A percentile compares a stretch with the other conserved stretches of the same genome.
These are phyloP conservation scores for Mariannaea sp. DNA, from an alignment of 2,329 filamentous ascomycete species.

Conservation along the genomic window DNA sequence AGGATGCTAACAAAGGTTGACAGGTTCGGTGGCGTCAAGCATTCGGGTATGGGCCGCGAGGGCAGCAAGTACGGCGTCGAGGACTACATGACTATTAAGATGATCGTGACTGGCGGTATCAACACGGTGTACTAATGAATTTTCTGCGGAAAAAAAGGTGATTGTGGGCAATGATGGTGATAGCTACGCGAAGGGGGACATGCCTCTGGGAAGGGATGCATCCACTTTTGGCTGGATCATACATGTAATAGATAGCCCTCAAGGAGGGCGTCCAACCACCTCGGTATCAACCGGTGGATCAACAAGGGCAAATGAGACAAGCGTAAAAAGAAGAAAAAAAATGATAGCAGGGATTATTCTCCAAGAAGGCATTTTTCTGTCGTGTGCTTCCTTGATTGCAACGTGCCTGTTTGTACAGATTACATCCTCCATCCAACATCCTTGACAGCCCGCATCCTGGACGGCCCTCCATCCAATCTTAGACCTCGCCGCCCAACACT, in stretches of 20 bases:
- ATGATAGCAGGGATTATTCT: too few species aligned
- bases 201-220: too few species aligned
- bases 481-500: not conserved
- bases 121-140: slow-evolving; percentile 48
- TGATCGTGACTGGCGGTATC: slow-evolving; percentile 50
- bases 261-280: too few species aligned
- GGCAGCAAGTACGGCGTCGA: slow-evolving; percentile 65
- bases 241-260: too few species aligned
- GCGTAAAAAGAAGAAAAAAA: too few species aligned
- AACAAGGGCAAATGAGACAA: too few species aligned
- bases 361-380: not conserved
- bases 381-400: not conserved
- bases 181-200: too few species aligned
- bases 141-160: not conserved
- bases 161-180: not conserved
- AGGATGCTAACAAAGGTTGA: slow-evolving; percentile 10
- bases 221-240: too few species aligned
- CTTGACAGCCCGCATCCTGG: too few species aligned
- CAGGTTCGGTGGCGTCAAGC: slow-evolving; percentile 64
- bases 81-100: slow-evolving; percentile 63
- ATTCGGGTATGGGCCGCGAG: slow-evolving; percentile 65
- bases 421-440: not conserved
- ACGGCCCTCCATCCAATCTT: not conserved
- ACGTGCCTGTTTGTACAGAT: not conserved
- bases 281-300: too few species aligned